Percentiles rank a stretch among this genome's conserved stretches.
Conservation (phyloP, 257 asterid genomes). For the Nemophila menziesii region DNA sequence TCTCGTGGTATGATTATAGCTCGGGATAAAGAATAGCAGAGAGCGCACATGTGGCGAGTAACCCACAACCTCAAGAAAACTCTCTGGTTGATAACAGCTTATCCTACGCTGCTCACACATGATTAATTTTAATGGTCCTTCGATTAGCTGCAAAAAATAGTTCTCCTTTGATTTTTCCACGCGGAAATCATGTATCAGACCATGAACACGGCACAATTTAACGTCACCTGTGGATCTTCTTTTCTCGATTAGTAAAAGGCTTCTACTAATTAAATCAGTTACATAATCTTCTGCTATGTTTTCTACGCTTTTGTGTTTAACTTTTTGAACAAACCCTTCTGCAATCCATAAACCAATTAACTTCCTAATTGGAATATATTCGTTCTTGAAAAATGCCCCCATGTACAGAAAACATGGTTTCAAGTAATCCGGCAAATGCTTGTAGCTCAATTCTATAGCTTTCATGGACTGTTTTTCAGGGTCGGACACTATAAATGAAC, state of each 20-base stretch:
- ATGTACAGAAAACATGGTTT: neutral
- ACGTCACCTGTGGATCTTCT: neutral
- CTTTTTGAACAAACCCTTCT: neutral
- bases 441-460: neutral
- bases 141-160: neutral
- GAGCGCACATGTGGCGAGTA: neutral
- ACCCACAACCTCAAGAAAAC: neutral
- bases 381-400: neutral
- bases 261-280: neutral
- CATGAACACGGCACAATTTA: neutral
- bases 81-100: neutral
- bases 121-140: neutral
- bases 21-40: neutral
- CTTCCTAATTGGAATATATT: neutral
- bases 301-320: neutral
- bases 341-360: neutral
- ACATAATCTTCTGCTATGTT: neutral
- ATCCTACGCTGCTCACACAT: neutral
- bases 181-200: neutral
- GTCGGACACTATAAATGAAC: neutral
- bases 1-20: fast-evolving
- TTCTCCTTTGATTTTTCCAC: neutral
- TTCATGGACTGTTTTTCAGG: neutral
- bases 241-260: neutral
- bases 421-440: neutral